These are phyloP conservation scores for Nannochloropsis gaditana DNA, from an alignment of 108 stramenopile species.

Conservation along the genomic window DNA sequence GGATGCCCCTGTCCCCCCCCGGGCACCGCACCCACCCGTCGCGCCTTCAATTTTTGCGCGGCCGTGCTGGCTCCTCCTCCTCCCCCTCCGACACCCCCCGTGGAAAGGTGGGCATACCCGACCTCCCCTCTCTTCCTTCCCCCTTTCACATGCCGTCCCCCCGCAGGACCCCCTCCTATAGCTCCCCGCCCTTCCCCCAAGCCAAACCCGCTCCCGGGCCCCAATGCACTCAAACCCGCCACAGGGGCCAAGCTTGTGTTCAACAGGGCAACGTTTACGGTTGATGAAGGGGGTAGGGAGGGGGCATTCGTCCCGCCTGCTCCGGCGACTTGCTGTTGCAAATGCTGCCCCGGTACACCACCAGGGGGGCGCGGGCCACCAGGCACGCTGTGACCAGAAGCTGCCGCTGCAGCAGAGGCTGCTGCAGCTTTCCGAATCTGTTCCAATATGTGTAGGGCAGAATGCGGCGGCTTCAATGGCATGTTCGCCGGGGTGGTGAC, in stretches of 20 bases:
- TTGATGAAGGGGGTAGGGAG: not conserved
- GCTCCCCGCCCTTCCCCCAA: not conserved
- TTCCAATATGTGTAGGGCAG: not conserved
- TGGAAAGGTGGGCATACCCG: not conserved
- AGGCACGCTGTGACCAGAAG: not conserved
- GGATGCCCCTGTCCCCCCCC: not conserved
- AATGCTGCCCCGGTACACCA: not conserved
- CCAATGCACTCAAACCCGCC: not conserved
- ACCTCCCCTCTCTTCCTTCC: not conserved
- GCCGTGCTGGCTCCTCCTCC: not conserved
- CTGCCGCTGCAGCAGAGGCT: not conserved
- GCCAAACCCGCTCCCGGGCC: not conserved
- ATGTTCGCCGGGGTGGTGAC: not conserved
- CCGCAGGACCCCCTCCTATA: not conserved
- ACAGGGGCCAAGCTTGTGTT: not conserved
- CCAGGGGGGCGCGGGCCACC: not conserved
- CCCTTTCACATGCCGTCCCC: not conserved
- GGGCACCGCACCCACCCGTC: not conserved
- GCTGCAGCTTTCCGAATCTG: not conserved
- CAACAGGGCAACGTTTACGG: not conserved
- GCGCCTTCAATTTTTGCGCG: not conserved
- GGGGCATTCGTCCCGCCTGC: not conserved
- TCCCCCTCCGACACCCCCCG: not conserved
- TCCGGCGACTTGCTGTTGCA: not conserved
- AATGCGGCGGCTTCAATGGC: not conserved